Base-by-base conservation (phyloP, 805 yeast genomes). In the Millerago galiae region DNA sequence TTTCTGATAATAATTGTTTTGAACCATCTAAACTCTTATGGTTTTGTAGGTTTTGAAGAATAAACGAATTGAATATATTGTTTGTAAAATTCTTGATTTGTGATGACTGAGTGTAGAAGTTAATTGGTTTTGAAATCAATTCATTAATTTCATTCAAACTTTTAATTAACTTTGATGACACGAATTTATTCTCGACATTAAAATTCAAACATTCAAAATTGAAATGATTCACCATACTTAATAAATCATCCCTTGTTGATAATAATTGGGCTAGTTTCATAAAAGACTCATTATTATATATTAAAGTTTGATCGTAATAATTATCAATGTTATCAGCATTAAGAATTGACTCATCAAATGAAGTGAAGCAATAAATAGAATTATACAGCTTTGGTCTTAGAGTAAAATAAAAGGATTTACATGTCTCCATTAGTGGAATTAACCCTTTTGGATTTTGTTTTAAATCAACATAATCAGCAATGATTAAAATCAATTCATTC, bases 341-440 rank as follows among this genome's bases (percentile, higher is more conserved):
- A 13, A 32, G 16, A 27, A 35, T 41, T 26, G 35, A 17, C 35
- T 42, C 42, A 31, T 45, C 55, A 8, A 49, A 40, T 10, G 48
- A 44, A 14, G 49, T 33, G 15, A 51, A 35, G 10, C 48, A 47
- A 17, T 41, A 43, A 14, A 53, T 53, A 11, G 45, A 36, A 4
- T 35, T 24, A 33, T 49, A 53, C 12, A 53, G 15, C 3, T 34
- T 25, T 10, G 42, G 34, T 18, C 52, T 44, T 18, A 38, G 41
- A 2, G 37, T 18, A 8, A 24, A 18, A 40, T 51, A 46, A 25
- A 49, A 40, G 12, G 40, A 38, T 33, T 37, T 47, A 28, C 49
- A 50, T 1, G 48, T 44, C 2, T 47, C 17, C 16, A 52, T 30
- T 16, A 44, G 37, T 1, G 43, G 44, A 1, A 42, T 35, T 11